phyloP scores from a whole-genome alignment of 2,329 filamentous ascomycete genomes.

The Fusarium albosuccineum region DNA sequence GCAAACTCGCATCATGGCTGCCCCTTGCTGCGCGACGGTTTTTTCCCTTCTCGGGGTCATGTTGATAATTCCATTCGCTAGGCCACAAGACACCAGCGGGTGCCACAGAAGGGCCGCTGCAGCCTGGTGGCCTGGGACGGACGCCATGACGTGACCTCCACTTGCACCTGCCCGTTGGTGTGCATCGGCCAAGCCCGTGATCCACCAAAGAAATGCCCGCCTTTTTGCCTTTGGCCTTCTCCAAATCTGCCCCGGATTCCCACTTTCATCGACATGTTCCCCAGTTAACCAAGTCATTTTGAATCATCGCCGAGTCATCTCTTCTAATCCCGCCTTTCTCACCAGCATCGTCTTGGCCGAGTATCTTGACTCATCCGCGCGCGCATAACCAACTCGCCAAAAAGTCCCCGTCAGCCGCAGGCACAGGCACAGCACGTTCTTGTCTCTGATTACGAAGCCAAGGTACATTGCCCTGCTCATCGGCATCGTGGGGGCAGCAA shows the following conservation, averaged over 20 bases:
- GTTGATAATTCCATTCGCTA: slow-evolving; percentile 9
- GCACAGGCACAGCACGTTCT: slow-evolving; percentile 5
- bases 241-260: slow-evolving; percentile 26
- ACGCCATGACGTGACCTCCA: slow-evolving; percentile 33
- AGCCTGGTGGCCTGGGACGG: slow-evolving; percentile 13
- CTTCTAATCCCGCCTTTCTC: slow-evolving; percentile 30
- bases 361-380: slow-evolving; percentile 30
- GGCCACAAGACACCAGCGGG: slow-evolving; percentile 1
- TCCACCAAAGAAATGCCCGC: slow-evolving; percentile 7
- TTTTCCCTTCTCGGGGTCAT: neutral
- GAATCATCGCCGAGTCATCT: slow-evolving; percentile 24
- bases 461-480: neutral
- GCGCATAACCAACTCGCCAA: neutral
- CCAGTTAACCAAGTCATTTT: neutral
- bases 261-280: slow-evolving; percentile 10
- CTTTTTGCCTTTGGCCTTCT: slow-evolving; percentile 13
- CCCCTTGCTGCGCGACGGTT: neutral
- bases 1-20: too few species aligned
- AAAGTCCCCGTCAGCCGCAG: slow-evolving; percentile 16
- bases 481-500: slow-evolving; percentile 32
- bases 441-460: slow-evolving; percentile 15
- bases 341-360: slow-evolving; percentile 27
- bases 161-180: slow-evolving; percentile 20
- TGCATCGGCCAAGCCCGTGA: slow-evolving; percentile 46
- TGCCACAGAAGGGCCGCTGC: slow-evolving; percentile 24